Conservation (phyloP, 2,329 filamentous ascomycete genomes). For the Sarocladium kiliense region DNA sequence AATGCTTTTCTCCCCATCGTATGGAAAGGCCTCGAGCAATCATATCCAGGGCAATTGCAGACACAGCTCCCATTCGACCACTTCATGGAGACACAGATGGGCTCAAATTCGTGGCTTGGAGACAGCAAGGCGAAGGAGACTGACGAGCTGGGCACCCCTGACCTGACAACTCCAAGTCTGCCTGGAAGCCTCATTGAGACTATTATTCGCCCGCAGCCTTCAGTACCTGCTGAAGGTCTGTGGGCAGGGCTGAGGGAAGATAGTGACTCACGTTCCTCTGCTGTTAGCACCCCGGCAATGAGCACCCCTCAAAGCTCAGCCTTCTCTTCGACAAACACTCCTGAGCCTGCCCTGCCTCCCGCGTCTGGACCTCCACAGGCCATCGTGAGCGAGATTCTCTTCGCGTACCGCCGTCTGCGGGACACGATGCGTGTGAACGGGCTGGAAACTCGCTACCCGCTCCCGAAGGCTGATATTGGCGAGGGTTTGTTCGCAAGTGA, state of each 20-base stretch:
- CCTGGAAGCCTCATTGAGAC: slow-evolving; percentile 32
- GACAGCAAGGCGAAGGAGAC: slow-evolving; percentile 31
- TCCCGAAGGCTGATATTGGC: slow-evolving; percentile 10
- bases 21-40: slow-evolving; percentile 88
- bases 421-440: slow-evolving; percentile 54
- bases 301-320: slow-evolving; percentile 7
- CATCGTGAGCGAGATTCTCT: slow-evolving; percentile 42
- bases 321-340: neutral
- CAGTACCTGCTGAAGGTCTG: slow-evolving; percentile 25
- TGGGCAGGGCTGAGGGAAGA: slow-evolving; percentile 27
- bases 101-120: slow-evolving; percentile 34
- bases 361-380: slow-evolving; percentile 1
- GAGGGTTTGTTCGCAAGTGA: slow-evolving; percentile 45
- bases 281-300: slow-evolving; percentile 19
- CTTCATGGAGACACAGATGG: slow-evolving; percentile 61
- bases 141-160: slow-evolving; percentile 23
- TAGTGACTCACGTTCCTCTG: slow-evolving; percentile 32
- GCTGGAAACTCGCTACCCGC: slow-evolving; percentile 35
- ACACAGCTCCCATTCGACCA: slow-evolving; percentile 56
- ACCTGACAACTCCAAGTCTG: slow-evolving; percentile 29
- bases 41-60: slow-evolving; percentile 68
- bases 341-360: neutral
- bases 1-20: slow-evolving; percentile 93
- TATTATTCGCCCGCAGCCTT: slow-evolving; percentile 30
- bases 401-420: slow-evolving; percentile 55